A percentile compares a stretch with the other conserved stretches of the same genome.
Evolutionary conservation across 1,284 basidiomycete genomes (phyloP).

Genomic region (Cutaneotrichosporon arboriforme): DNA sequence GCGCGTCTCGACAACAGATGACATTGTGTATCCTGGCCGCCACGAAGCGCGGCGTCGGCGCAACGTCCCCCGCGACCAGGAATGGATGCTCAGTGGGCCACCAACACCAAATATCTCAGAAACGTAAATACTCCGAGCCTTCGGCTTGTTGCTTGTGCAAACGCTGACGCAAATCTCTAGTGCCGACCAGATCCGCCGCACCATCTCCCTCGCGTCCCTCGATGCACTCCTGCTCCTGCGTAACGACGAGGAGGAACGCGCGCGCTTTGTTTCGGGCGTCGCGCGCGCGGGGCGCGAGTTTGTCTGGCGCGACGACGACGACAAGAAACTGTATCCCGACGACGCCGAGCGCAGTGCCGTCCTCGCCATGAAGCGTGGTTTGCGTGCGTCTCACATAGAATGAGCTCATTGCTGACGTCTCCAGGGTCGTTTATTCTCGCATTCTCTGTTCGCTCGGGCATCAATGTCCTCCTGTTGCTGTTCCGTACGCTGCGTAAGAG

Average conservation of each 20-base stretch:
- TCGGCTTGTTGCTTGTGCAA: no score
- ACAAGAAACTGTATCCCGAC: slow-evolving; percentile 64
- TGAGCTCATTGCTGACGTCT: slow-evolving; percentile 3
- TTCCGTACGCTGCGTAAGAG: slow-evolving; percentile 56
- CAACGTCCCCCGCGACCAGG: slow-evolving; percentile 31
- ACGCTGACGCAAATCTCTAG: slow-evolving; percentile 22
- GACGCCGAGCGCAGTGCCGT: slow-evolving; percentile 65
- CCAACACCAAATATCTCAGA: slow-evolving; percentile 45
- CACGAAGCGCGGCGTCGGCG: slow-evolving; percentile 3
- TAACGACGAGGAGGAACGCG: slow-evolving; percentile 28
- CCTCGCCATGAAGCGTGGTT: slow-evolving; percentile 66
- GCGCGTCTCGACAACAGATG: background rate
- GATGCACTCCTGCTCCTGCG: slow-evolving; percentile 40
- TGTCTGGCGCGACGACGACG: slow-evolving; percentile 76
- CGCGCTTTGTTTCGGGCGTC: slow-evolving; percentile 33
- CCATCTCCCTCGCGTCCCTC: slow-evolving; percentile 46
- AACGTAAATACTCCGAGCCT: slow-evolving; percentile 30
- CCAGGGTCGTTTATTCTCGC: slow-evolving; percentile 71
- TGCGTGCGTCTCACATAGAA: slow-evolving; percentile 61
- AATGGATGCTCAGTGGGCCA: slow-evolving; percentile 20
- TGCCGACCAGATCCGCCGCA: slow-evolving; percentile 46
- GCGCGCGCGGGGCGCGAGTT: slow-evolving; percentile 45
- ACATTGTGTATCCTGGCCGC: slow-evolving; percentile 9
- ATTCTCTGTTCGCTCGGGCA: slow-evolving; percentile 69
- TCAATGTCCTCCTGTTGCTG: slow-evolving; percentile 70